phyloP scores from a whole-genome alignment of 345 rosid genomes.

The Corchorus capsularis region DNA sequence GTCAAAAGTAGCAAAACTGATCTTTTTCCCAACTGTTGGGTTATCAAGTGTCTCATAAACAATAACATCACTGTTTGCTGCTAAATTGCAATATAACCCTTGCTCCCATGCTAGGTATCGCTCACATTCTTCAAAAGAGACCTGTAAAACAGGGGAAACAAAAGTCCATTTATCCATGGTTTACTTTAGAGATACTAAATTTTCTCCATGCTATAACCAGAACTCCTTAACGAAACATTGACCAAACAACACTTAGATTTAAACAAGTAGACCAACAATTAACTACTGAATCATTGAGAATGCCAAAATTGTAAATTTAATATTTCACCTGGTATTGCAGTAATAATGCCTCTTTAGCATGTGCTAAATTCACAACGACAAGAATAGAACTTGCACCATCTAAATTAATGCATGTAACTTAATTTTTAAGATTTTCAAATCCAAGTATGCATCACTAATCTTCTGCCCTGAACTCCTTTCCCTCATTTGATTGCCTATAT shows the following conservation, averaged over 20 bases:
- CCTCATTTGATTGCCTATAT: slow-evolving; percentile 1
- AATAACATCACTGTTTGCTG: slow-evolving; percentile 38
- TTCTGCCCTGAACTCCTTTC: background rate
- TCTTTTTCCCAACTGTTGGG: slow-evolving; percentile 58
- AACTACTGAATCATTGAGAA: background rate
- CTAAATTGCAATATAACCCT: too few species aligned
- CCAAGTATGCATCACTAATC: background rate
- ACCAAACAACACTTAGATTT: background rate
- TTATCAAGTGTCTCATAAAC: slow-evolving; percentile 50
- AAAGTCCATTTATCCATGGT: background rate
- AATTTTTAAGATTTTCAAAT: slow-evolving; percentile 10
- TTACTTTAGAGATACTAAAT: background rate
- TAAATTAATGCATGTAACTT: background rate
- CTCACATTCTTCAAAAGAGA: background rate
- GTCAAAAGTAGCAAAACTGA: slow-evolving; percentile 92
- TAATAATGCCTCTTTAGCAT: background rate
- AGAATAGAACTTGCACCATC: background rate
- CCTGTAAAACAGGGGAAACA: too few species aligned
- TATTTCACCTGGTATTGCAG: background rate
- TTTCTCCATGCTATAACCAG: background rate
- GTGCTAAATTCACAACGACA: background rate
- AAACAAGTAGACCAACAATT: background rate
- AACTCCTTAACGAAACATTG: background rate
- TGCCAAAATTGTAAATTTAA: slow-evolving; percentile 3
- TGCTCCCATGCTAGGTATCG: background rate